These are phyloP conservation scores for Candida sphagnicola DNA, from an alignment of 805 yeast genomes.

Conservation along the genomic window DNA sequence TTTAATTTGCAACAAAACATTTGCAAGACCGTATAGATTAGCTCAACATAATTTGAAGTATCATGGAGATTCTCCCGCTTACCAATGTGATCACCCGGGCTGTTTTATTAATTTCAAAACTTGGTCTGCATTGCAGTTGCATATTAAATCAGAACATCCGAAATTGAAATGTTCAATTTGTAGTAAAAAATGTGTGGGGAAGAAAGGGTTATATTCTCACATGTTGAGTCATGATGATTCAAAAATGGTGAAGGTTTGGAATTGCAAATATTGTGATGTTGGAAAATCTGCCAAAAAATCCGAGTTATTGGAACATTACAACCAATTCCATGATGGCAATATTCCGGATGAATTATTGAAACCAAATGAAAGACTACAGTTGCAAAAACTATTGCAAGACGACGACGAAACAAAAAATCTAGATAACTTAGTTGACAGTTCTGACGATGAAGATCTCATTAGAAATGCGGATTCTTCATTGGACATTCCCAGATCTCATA, in stretches of 20 bases:
- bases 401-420: conserved; percentile 5
- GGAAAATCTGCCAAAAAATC: conserved; percentile 52
- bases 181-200: conserved; percentile 70
- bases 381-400: conserved; percentile 18
- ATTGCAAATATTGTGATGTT: conserved; percentile 52
- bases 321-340: conserved; percentile 41
- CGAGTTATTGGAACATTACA: conserved; percentile 56
- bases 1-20: conserved; percentile 58
- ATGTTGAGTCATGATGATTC: conserved; percentile 60
- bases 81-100: conserved; percentile 59
- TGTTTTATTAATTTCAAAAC: conserved; percentile 61
- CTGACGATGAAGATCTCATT: conserved; percentile 11
- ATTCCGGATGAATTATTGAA: conserved; percentile 30
- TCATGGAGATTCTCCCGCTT: conserved; percentile 55
- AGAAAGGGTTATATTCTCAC: conserved; percentile 65
- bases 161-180: conserved; percentile 62
- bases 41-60: conserved; percentile 61
- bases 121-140: conserved; percentile 71
- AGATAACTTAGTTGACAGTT: not conserved
- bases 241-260: conserved; percentile 57
- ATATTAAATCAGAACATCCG: conserved; percentile 70
- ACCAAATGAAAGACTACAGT: conserved; percentile 16
- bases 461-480: conserved; percentile 5
- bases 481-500: conserved; percentile 12
- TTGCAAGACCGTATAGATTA: conserved; percentile 61